phyloP scores from a whole-genome alignment of 75 land plant species.

The Isoetes taiwanensis region DNA sequence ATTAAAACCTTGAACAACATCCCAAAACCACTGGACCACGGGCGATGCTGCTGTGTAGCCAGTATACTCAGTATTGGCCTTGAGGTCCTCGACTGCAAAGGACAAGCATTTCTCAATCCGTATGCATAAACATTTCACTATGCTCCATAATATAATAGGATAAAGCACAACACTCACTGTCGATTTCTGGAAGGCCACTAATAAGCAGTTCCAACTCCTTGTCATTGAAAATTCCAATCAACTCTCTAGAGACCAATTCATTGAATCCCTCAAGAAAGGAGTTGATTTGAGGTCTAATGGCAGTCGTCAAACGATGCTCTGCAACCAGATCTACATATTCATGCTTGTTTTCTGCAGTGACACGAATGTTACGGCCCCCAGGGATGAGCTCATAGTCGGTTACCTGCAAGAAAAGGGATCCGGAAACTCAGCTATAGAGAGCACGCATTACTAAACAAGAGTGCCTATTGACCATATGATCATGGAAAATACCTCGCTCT shows the following conservation, averaged over 20 bases:
- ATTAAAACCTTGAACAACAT: conserved; percentile 60
- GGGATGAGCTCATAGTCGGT: conserved; percentile 88
- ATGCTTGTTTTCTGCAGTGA: conserved; percentile 94
- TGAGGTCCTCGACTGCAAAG: conserved; percentile 68
- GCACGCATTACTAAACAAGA: not conserved
- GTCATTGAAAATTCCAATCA: conserved; percentile 90
- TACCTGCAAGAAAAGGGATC: conserved; percentile 34
- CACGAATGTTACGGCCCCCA: conserved; percentile 80
- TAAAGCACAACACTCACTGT: conserved; percentile 62
- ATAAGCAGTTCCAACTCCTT: conserved; percentile 88
- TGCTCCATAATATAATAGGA: too few relatives aligned
- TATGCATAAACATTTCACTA: not conserved
- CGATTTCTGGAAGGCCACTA: conserved; percentile 97
- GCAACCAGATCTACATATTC: conserved; percentile 86
- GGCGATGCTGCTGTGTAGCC: conserved; percentile 73
- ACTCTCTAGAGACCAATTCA: conserved; percentile 65
- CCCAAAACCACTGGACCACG: conserved; percentile 87
- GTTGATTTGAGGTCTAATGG: conserved; percentile 91
- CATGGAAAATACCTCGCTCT: conserved; percentile 48
- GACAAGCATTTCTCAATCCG: not conserved
- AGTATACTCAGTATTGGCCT: conserved; percentile 73
- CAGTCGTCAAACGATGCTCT: conserved; percentile 86
- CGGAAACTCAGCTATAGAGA: not conserved
- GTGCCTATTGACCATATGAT: not conserved
- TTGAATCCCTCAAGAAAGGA: conserved; percentile 96